These are phyloP conservation scores for Coniochaeta hoffmannii DNA, from an alignment of 2,329 filamentous ascomycete genomes.

Conservation along the genomic window DNA sequence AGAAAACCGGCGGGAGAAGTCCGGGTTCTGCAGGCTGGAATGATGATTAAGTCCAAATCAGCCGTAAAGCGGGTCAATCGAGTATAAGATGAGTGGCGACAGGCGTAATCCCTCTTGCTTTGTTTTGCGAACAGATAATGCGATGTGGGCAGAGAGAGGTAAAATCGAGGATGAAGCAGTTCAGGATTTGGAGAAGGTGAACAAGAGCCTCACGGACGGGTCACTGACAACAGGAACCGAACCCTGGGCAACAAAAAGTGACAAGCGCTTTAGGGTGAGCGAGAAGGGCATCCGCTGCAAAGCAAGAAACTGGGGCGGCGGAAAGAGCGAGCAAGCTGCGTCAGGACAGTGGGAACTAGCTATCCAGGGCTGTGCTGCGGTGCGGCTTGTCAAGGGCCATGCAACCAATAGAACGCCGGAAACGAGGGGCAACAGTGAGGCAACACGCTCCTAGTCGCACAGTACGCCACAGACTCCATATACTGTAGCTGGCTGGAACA, in stretches of 20 bases:
- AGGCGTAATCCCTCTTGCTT: background rate
- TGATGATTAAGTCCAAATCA: background rate
- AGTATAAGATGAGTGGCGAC: background rate
- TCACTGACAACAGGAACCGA: background rate
- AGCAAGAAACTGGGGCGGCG: background rate
- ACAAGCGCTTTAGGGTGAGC: background rate
- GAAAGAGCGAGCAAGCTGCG: background rate
- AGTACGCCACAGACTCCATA: background rate
- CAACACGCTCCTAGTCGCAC: background rate
- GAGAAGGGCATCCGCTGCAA: background rate
- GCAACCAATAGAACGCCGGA: no score
- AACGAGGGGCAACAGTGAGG: background rate
- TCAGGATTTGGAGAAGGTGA: background rate
- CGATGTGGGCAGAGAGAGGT: background rate
- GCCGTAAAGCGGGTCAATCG: slow-evolving; percentile 1
- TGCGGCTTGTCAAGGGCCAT: background rate
- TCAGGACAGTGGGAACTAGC: background rate
- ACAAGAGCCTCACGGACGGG: background rate
- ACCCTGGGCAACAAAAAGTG: background rate
- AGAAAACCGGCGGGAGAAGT: background rate
- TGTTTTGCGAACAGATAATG: background rate
- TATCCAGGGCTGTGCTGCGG: background rate
- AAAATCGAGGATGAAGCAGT: background rate
- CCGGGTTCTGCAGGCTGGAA: background rate
- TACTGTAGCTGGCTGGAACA: background rate